phyloP scores from a whole-genome alignment of 2,329 filamentous ascomycete genomes.

The Seiridium cupressi region DNA sequence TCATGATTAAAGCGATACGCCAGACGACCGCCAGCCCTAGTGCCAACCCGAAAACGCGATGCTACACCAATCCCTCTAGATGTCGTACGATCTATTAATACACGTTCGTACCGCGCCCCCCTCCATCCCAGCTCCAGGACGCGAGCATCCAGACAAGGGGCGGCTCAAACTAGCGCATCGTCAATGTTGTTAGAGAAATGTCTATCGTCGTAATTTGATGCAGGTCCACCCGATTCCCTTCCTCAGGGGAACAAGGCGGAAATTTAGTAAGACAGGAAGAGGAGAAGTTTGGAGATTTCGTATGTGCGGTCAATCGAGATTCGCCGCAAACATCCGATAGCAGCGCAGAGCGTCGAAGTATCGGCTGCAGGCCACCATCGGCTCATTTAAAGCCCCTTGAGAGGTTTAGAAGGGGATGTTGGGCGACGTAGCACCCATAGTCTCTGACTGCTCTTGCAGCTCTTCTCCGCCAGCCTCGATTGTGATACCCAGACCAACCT shows the following conservation, averaged over 20 bases:
- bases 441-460: conserved; percentile 80
- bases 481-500: conserved; percentile 90
- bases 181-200: conserved; percentile 3
- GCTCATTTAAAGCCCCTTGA: background rate
- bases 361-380: background rate
- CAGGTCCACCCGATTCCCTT: background rate
- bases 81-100: conserved; percentile 12
- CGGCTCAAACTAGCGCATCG: background rate
- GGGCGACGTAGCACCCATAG: conserved; percentile 49
- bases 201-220: conserved; percentile 9
- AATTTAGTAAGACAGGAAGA: conserved; percentile 9
- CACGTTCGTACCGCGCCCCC: conserved; percentile 1
- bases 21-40: conserved; percentile 6
- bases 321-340: background rate
- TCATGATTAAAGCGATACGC: conserved; percentile 7
- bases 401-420: conserved; percentile 64
- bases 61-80: conserved; percentile 11
- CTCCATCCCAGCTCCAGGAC: background rate
- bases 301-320: background rate
- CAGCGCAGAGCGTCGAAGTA: background rate
- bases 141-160: background rate
- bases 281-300: background rate
- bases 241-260: background rate
- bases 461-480: conserved; percentile 85
- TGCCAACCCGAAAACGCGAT: conserved; percentile 10